A percentile compares a stretch with the other conserved stretches of the same genome.
Evolutionary conservation across 2,329 filamentous ascomycete genomes (phyloP).

Genomic region (Colletotrichum sp.): DNA sequence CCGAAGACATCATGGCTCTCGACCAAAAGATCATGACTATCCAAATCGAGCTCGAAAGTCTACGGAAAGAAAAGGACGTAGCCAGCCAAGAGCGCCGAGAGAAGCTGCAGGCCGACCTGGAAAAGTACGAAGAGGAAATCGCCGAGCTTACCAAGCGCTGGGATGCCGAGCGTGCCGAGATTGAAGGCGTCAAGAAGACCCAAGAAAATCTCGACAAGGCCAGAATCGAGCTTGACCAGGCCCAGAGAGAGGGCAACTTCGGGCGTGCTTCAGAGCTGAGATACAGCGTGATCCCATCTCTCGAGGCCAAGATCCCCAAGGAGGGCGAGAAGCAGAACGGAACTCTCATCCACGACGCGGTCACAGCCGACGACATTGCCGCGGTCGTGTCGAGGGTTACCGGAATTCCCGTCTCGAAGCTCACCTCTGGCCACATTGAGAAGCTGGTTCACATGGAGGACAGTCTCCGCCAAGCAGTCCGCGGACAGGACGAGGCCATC

Average conservation of each 20-base stretch:
- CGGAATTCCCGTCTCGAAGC: constrained; percentile 89
- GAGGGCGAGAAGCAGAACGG: constrained; percentile 64
- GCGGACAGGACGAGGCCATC: constrained; percentile 93
- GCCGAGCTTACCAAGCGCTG: constrained; percentile 79
- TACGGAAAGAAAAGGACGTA: constrained; percentile 92
- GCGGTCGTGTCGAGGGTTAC: constrained; percentile 89
- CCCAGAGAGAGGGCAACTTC: constrained; percentile 88
- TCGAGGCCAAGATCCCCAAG: constrained; percentile 80
- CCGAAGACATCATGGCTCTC: constrained; percentile 89
- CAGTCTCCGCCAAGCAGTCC: constrained; percentile 79
- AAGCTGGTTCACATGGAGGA: constrained; percentile 97
- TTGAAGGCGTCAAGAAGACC: constrained; percentile 84
- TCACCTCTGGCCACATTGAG: constrained; percentile 92
- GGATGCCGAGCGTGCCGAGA: constrained; percentile 87
- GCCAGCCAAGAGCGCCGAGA: constrained; percentile 87
- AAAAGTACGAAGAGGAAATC: constrained; percentile 78
- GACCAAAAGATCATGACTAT: constrained; percentile 97
- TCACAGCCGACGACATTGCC: constrained; percentile 95
- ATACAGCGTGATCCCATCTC: constrained; percentile 82
- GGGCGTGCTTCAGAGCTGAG: constrained; percentile 88
- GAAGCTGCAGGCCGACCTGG: constrained; percentile 80
- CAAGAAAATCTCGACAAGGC: constrained; percentile 91
- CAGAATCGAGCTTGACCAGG: constrained; percentile 83
- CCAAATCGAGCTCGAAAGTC: constrained; percentile 93
- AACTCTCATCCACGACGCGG: constrained; percentile 86